Evolutionary conservation across 805 yeast genomes (phyloP).

Genomic region (Candida piceae): DNA sequence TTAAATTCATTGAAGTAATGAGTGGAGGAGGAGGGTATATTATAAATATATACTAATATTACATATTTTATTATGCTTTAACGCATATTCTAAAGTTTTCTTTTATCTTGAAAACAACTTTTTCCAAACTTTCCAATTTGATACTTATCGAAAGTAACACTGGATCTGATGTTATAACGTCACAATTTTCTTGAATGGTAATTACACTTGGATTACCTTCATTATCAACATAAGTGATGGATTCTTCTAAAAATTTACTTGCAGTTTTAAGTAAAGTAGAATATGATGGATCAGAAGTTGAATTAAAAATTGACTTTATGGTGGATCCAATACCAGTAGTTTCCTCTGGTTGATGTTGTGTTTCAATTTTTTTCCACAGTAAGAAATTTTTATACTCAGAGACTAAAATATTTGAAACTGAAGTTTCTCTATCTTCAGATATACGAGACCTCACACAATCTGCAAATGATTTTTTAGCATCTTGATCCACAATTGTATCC

Average conservation of each 20-base stretch:
- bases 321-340: slow-evolving; percentile 15
- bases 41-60: too few species aligned
- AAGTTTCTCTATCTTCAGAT: slow-evolving; percentile 37
- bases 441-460: slow-evolving; percentile 55
- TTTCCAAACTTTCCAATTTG: slow-evolving; percentile 59
- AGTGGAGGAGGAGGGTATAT: too few species aligned
- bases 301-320: slow-evolving; percentile 21
- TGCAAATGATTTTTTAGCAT: slow-evolving; percentile 45
- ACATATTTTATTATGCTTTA: too few species aligned
- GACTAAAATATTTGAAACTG: slow-evolving; percentile 35
- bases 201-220: slow-evolving; percentile 41
- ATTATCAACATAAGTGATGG: slow-evolving; percentile 51
- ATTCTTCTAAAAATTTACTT: slow-evolving; percentile 53
- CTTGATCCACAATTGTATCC: slow-evolving; percentile 43
- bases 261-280: slow-evolving; percentile 34
- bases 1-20: slow-evolving; percentile 4
- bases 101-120: slow-evolving; percentile 32
- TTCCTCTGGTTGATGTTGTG: slow-evolving; percentile 3
- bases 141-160: slow-evolving; percentile 55
- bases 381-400: slow-evolving; percentile 34
- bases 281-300: slow-evolving; percentile 25
- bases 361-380: slow-evolving; percentile 24
- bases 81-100: slow-evolving; percentile 21
- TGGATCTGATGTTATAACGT: slow-evolving; percentile 65
- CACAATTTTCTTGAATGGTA: slow-evolving; percentile 52